These are phyloP conservation scores for Filobasidium wieringae DNA, from an alignment of 768 basidiomycete genomes.

Conservation along the genomic window DNA sequence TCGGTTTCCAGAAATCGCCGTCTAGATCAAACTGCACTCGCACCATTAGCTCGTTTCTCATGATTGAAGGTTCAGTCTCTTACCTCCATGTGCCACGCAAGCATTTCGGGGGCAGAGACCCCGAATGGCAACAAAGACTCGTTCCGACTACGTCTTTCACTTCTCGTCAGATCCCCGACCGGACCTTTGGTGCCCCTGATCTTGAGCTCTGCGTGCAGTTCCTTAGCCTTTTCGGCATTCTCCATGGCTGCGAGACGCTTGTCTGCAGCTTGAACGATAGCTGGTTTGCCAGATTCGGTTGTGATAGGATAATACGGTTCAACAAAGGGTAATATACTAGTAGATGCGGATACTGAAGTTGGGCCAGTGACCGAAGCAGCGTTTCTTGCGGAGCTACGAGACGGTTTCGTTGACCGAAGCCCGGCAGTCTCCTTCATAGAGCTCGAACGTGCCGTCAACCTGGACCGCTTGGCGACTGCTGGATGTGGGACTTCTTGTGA, in stretches of 20 bases:
- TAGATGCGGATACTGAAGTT: neutral
- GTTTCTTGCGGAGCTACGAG: neutral
- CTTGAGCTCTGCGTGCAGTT: neutral
- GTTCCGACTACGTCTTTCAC: neutral
- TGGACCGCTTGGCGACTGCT: no score
- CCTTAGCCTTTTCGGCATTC: conserved; percentile 1
- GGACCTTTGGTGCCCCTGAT: neutral
- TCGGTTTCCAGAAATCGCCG: conserved; percentile 4
- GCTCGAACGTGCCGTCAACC: no score
- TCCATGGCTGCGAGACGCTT: conserved; percentile 1
- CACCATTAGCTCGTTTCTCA: neutral
- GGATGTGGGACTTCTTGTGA: no score
- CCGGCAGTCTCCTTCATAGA: neutral
- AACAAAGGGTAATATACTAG: neutral
- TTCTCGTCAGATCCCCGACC: neutral
- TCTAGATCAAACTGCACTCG: conserved; percentile 7
- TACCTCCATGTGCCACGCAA: conserved; percentile 1
- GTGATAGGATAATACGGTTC: neutral
- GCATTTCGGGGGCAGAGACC: neutral
- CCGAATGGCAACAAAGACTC: conserved; percentile 4
- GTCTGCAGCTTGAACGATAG: conserved; percentile 13
- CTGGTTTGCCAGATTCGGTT: conserved; percentile 12
- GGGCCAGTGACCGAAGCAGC: neutral
- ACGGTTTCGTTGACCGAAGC: neutral
- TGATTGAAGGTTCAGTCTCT: neutral